Conservation (phyloP, 31 red algal species). For the Odonthalia washingtoniensis region DNA sequence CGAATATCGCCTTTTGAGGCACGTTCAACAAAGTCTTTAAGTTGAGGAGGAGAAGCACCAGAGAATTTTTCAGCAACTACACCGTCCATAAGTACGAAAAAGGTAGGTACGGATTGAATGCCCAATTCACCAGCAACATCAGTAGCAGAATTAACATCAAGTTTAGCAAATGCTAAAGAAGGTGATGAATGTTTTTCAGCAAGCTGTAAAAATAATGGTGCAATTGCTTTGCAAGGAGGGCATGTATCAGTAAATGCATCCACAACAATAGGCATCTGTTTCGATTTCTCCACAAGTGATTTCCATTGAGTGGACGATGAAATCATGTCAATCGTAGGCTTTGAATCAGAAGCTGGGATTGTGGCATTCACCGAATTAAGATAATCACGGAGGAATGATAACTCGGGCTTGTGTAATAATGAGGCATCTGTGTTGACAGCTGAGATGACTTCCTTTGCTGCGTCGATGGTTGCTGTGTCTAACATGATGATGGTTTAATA, state of each 20-base stretch:
- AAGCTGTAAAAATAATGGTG: constrained; percentile 43
- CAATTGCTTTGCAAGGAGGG: constrained; percentile 53
- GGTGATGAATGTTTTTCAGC: constrained; percentile 15
- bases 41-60: constrained; percentile 50
- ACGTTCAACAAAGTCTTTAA: constrained; percentile 41
- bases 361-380: constrained; percentile 39
- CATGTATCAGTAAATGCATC: constrained; percentile 56
- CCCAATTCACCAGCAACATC: constrained; percentile 60
- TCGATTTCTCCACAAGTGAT: constrained; percentile 27
- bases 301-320: constrained; percentile 29
- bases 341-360: neutral
- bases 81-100: constrained; percentile 49
- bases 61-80: constrained; percentile 21
- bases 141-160: constrained; percentile 54
- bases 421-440: constrained; percentile 18
- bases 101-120: constrained; percentile 71
- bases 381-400: constrained; percentile 49
- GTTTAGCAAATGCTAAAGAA: constrained; percentile 41
- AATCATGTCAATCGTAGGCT: constrained; percentile 13
- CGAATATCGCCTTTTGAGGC: constrained; percentile 10
- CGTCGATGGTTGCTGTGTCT: neutral
- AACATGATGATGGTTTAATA: neutral
- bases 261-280: constrained; percentile 35
- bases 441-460: neutral
- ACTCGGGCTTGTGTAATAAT: constrained; percentile 17